Base-by-base conservation (phyloP, 768 basidiomycete genomes). In the Pleurotus eryngii region DNA sequence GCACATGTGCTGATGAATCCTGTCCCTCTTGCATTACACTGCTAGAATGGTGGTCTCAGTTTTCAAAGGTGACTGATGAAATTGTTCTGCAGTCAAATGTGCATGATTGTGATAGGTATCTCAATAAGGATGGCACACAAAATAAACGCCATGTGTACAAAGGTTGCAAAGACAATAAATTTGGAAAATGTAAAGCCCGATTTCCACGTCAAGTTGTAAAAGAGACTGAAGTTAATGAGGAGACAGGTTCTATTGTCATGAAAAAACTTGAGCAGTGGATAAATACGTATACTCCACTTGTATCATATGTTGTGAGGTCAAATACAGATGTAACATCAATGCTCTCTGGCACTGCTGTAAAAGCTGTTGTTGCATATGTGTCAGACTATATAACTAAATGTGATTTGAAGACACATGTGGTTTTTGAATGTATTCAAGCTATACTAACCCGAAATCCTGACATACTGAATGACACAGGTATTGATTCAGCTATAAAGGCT, bases 331-430 rank as follows among this genome's bases (percentile, higher is more conserved):
- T 24, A 24, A 24, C 24, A 5, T 24, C 24, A 24, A 24, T 24
- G 24, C 24, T 24, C 3, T 24, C 24, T 24, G 24, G 24, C 4
- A 24, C 24, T 24, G 62, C 69, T 1, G 60, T 76, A 1, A 71
- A 73, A 26, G 68, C 70, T 8, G 61, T 72, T 1, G 59, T 73
- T 1, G 64, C 67, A 4, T 75, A 76, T 64, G 63, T 75, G 6
- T 56, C 69, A 2, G 69, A 71, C 46, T 70, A 72, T 57, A 61
- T 72, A 12, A 66, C 65, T 1, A 71, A 72, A 46, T 30, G 35
- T 17, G 2, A 46, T 0, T 49, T 76, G 14, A 74, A 72, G 48
- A 70, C 70, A 0, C 64, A 75, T 57, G 60, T 64, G 15, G 61
- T 70, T n/a, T 68, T 69, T 12, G 5, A 42, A 42, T 12, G 12